Base-by-base conservation (phyloP, 352 stramenopile genomes). In the Phytophthora kernoviae region DNA sequence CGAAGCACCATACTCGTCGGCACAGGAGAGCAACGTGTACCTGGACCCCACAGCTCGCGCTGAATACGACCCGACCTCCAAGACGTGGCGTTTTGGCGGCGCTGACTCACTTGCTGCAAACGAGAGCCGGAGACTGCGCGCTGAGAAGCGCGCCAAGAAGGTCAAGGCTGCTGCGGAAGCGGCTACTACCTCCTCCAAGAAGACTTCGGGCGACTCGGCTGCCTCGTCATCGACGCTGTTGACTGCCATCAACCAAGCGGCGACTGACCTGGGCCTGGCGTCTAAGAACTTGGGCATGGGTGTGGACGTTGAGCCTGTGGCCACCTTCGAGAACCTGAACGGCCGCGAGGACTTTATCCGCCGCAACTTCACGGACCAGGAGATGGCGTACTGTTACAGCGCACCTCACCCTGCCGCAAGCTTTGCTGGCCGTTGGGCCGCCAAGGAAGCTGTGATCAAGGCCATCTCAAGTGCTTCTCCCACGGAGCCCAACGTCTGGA, bases 391-490 rank as follows among this genome's bases (percentile, higher is more conserved):
- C 69, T 96, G 88, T 78, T 84, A 83, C 61, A 77, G 76, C 39
- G 77, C 84, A 12, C 68, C 86, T n/a, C 71, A 91, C 59, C 86
- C 89, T n/a, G 86, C 86, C 2, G 73, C 87, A 21, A 94, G 82
- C 62, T 96, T 96, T 56, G 89, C 89, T 0, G 89, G 84, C 46
- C 87, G 87, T 17, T 96, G 87, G 89, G 89, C 89, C 20, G 87
- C 86, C 4, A 96, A 96, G 68, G 87, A 96, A 54, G 89, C 89
- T n/a, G 79, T 94, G 45, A 84, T 96, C 62, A 97, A 97, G 74
- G 87, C 89, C n/a, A 92, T 96, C 40, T 96, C 84, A 30, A 95
- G 78, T 51, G 75, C 84, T 0, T 51, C 83, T 4, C 76, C 84
- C 4, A 77, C 76, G 37, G 78, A 86, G 41, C 66, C 79, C 37